Base-by-base conservation (phyloP, 352 stramenopile genomes). In the Globisporangium emineosum region DNA sequence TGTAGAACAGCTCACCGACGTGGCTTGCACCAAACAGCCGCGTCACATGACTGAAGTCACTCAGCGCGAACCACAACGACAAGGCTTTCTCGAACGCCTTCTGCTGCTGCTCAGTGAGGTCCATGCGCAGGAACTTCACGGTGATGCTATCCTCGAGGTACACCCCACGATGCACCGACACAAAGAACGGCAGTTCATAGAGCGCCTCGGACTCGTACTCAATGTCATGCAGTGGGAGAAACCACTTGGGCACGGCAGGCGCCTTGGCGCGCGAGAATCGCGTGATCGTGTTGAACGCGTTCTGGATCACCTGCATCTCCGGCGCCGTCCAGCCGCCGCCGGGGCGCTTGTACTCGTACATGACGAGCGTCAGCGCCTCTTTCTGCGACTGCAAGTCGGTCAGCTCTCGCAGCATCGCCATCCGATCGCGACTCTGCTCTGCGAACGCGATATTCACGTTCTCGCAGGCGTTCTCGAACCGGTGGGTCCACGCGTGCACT, bases 211-310 rank as follows among this genome's bases (percentile, higher is more conserved):
- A 17, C 10, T 49, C 32, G 25, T 57, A 43, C 19, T 50, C 35
- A 12, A 65, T 40, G 19, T 65, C 49, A 12, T 65, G 56, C 17
- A 54, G 51, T 0, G 60, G 50, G 50, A 65, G n/a, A 43, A 60
- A 65, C 35, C 35, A 60, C 21, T 33, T 45, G 15, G 60, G 60
- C 12, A 65, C 33, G 0, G 35, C 35, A 5, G 50, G 60, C 27
- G 37, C 60, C 23, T 65, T 58, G 12, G 60, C 60, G 37, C 60
- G 60, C 37, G 60, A 65, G 50, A 65, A 60, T 3, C 60, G 49
- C 25, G 60, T 59, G 33, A 65, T 65, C 25, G 60, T 65, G 51
- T 59, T 65, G 60, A 65, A 65, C 60, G 60, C 60, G n/a, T 60
- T 59, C 50, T 59, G 50, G 33, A 65, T 33, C 23, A 59, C 51